These are phyloP conservation scores for Rhodofomes roseus DNA, from an alignment of 1,284 basidiomycete species.

Conservation along the genomic window DNA sequence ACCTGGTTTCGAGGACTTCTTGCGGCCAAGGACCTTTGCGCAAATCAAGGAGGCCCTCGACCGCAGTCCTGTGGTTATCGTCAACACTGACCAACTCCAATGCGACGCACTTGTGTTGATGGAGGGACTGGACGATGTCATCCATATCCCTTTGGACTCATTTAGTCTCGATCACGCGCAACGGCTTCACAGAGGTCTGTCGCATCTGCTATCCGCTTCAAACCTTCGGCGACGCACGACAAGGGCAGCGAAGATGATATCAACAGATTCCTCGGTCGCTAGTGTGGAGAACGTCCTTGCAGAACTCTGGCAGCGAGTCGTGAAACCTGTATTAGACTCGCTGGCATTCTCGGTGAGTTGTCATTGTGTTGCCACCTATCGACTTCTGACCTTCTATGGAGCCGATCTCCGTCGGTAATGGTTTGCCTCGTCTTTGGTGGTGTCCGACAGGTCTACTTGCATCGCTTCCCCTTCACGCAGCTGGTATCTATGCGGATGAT, in stretches of 20 bases:
- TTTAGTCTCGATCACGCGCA: neutral
- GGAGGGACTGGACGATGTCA: neutral
- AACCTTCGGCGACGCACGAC: neutral
- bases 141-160: slow-evolving; percentile 6
- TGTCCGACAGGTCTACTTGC: slow-evolving; percentile 21
- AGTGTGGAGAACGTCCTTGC: neutral
- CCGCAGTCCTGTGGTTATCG: slow-evolving; percentile 8
- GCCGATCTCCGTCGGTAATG: neutral
- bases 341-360: neutral
- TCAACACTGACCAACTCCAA: slow-evolving; percentile 3
- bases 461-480: slow-evolving; percentile 24
- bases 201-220: neutral
- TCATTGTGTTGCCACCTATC: too few relatives aligned
- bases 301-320: neutral
- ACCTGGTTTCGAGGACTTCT: neutral
- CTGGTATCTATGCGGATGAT: slow-evolving; percentile 12
- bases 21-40: neutral
- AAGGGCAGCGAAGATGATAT: slow-evolving; percentile 1
- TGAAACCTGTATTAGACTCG: neutral
- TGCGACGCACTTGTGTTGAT: slow-evolving; percentile 8
- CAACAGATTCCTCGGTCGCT: neutral
- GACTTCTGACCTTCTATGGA: too few relatives aligned
- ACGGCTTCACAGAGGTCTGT: slow-evolving; percentile 5
- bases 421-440: slow-evolving; percentile 18
- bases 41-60: neutral